Evolutionary conservation across 108 stramenopile genomes (phyloP).

Genomic region (Phaeodactylum tricornutum): DNA sequence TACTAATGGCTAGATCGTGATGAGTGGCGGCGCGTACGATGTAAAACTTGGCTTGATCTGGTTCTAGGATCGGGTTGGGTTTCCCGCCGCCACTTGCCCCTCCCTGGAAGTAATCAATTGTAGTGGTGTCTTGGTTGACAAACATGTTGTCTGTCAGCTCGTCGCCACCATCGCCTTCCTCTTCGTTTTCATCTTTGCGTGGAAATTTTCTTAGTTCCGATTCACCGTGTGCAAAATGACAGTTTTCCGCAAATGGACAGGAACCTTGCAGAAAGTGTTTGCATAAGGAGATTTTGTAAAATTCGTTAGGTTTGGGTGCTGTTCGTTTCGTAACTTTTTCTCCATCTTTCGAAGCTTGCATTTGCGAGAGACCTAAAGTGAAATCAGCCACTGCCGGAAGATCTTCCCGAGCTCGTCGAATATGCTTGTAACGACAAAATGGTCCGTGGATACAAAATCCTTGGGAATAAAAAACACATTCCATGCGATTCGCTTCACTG

Average conservation of each 20-base stretch:
- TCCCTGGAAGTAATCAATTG: conserved; percentile 77
- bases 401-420: conserved; percentile 55
- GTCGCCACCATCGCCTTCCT: conserved; percentile 14
- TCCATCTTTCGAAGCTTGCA: conserved; percentile 74
- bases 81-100: conserved; percentile 72
- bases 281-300: conserved; percentile 81
- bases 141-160: conserved; percentile 68
- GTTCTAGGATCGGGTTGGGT: conserved; percentile 77
- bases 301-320: conserved; percentile 84
- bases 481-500: conserved; percentile 79
- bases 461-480: conserved; percentile 90
- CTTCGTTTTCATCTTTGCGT: conserved; percentile 16
- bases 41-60: conserved; percentile 69
- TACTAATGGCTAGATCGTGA: conserved; percentile 59
- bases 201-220: conserved; percentile 60
- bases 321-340: conserved; percentile 39
- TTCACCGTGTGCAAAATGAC: conserved; percentile 86
- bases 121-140: conserved; percentile 49
- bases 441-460: conserved; percentile 94
- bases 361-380: conserved; percentile 77
- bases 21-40: conserved; percentile 62
- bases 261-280: conserved; percentile 83
- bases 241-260: conserved; percentile 80
- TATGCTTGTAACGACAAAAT: conserved; percentile 86
- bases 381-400: conserved; percentile 77